Base-by-base conservation (phyloP, 2,329 filamentous ascomycete genomes). In the Aspergillus sp. region DNA sequence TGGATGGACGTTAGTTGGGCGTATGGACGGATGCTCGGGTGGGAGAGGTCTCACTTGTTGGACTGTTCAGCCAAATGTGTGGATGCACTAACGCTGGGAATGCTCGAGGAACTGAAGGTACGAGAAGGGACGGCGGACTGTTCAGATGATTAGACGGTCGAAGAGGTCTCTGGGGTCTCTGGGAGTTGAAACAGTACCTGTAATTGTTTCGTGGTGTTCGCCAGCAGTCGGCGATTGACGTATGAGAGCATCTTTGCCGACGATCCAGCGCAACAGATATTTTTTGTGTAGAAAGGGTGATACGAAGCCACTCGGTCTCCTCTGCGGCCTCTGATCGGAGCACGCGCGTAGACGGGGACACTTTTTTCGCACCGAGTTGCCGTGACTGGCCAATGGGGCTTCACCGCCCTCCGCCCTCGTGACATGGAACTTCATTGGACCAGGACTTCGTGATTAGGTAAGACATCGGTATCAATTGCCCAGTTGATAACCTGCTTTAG, bases 181-280 rank as follows among this genome's bases (percentile, higher is more conserved):
- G 6, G 34, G 16, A 10, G 16, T n/a, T 20, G 25, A 23, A 31
- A 16, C 11, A 46, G 38, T 57, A 59, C 57, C 55, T 55, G 57
- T 9, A 55, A 50, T 29, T 46, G 50, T 29, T 45, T 55, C 42
- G 45, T 29, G 21, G 32, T 41, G n/a, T 48, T 29, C 14, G 45
- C 14, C 14, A 59, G 36, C 10, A 49, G 44, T 2, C 43, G 46
- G 14, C 43, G 4, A 31, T 52, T 42, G 40, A 17, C 11, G 19
- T 13, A 21, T 20, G 40, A 19, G 17, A 17, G 21, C 40, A 42
- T 38, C 14, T 29, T 29, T 29, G 25, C 25, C 11, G 25, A 29
- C 9, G 3, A 29, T 7, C 25, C 9, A 29, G 7, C 11, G 25
- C 25, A 29, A 11, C 25, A 29, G 25, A 10, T 29, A 10, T 11